Conservation (phyloP, 176 grass and related monocot species). For the Oryza rufipogon region DNA sequence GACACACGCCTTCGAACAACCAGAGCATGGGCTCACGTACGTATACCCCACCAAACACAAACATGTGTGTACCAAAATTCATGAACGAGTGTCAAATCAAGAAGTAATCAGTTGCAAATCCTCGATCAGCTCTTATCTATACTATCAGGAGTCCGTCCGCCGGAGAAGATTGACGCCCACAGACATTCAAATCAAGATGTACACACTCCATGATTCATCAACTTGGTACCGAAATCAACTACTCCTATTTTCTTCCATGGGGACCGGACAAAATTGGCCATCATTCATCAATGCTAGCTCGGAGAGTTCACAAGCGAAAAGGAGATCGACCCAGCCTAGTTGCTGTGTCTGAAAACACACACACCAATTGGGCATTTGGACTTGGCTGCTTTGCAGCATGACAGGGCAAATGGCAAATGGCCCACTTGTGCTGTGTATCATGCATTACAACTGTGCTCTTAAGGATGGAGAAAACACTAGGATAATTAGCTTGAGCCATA, state of each 20-base stretch:
- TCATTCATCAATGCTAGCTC: background rate
- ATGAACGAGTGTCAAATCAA: too few relatives aligned
- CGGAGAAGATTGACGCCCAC: background rate
- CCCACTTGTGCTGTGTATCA: slow-evolving; percentile 1
- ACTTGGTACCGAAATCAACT: background rate
- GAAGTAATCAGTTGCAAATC: background rate
- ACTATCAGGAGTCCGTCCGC: background rate
- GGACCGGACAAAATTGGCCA: background rate
- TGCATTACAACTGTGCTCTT: background rate
- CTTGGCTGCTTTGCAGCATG: background rate
- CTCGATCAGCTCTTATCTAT: background rate
- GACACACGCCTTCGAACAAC: too few relatives aligned
- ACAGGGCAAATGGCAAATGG: background rate
- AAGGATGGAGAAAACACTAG: too few relatives aligned
- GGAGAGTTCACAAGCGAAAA: background rate
- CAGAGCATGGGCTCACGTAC: too few relatives aligned
- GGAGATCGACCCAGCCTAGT: background rate
- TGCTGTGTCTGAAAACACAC: too few relatives aligned
- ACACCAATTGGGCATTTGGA: too few relatives aligned
- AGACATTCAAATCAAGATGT: background rate
- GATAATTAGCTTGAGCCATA: too few relatives aligned
- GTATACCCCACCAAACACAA: too few relatives aligned
- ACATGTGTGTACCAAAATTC: too few relatives aligned
- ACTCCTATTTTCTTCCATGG: background rate
- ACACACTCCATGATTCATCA: background rate